Evolutionary conservation across 1,284 basidiomycete species (phyloP).

Genomic region (Neotropicomus parvogracilis): DNA sequence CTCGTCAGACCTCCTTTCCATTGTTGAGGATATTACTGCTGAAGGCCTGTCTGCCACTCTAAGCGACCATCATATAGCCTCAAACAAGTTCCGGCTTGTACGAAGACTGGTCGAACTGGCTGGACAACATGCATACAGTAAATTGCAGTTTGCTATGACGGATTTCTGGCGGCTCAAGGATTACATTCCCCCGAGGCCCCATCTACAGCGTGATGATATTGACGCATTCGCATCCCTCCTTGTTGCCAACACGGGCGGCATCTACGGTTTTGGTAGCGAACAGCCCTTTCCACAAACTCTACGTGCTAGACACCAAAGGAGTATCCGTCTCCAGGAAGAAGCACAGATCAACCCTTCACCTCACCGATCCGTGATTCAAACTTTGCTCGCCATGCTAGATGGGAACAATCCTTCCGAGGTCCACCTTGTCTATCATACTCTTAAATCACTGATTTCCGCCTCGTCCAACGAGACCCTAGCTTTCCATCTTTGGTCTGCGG

Average conservation of each 20-base stretch:
- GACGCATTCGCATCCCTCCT: constrained; percentile 75
- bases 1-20: constrained; percentile 40
- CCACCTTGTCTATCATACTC: constrained; percentile 58
- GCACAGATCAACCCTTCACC: constrained; percentile 28
- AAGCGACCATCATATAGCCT: constrained; percentile 50
- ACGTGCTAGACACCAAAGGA: constrained; percentile 39
- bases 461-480: constrained; percentile 35
- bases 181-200: constrained; percentile 53
- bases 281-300: constrained; percentile 38
- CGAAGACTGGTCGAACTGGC: constrained; percentile 53
- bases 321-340: constrained; percentile 22
- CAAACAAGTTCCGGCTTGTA: constrained; percentile 75
- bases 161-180: constrained; percentile 84
- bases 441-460: constrained; percentile 54
- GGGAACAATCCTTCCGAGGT: constrained; percentile 47
- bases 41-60: constrained; percentile 52
- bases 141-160: constrained; percentile 47
- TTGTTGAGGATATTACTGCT: constrained; percentile 44
- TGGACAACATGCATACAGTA: constrained; percentile 35
- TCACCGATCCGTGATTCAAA: constrained; percentile 50
- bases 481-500: constrained; percentile 37
- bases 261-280: constrained; percentile 58
- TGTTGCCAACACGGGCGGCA: constrained; percentile 51
- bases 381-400: constrained; percentile 58
- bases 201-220: constrained; percentile 61